A percentile compares a stretch with the other conserved stretches of the same genome.
Conservation (phyloP, 257 asterid genomes). For the Thymus mandschuricus region DNA sequence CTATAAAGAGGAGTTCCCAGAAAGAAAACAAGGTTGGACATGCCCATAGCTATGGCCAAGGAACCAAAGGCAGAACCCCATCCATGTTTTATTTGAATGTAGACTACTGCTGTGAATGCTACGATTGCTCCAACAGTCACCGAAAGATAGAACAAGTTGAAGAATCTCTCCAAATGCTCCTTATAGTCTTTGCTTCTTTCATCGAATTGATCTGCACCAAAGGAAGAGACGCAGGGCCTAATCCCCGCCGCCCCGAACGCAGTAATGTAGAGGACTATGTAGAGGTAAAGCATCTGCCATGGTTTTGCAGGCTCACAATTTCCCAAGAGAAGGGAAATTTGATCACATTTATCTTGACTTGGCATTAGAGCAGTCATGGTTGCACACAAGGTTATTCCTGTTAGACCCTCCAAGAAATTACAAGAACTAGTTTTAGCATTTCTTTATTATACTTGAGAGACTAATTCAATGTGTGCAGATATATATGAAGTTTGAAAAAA, state of each 20-base stretch:
- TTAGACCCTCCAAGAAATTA: slow-evolving; percentile 71
- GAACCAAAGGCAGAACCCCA: slow-evolving; percentile 98
- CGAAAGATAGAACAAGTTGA: slow-evolving; percentile 93
- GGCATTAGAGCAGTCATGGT: slow-evolving; percentile 65
- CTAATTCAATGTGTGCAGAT: background rate
- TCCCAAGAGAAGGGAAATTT: slow-evolving; percentile 81
- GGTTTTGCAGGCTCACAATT: slow-evolving; percentile 86
- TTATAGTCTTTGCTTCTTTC: slow-evolving; percentile 72
- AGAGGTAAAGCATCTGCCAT: slow-evolving; percentile 95
- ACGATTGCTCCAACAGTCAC: slow-evolving; percentile 93
- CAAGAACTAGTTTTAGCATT: slow-evolving; percentile 1
- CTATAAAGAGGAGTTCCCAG: slow-evolving; percentile 90
- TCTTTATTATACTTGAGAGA: background rate
- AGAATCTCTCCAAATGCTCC: slow-evolving; percentile 81
- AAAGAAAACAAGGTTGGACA: slow-evolving; percentile 85
- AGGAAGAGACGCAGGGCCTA: slow-evolving; percentile 98
- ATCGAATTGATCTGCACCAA: slow-evolving; percentile 98
- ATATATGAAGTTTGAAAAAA: background rate
- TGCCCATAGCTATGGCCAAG: slow-evolving; percentile 91
- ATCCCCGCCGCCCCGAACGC: slow-evolving; percentile 98
- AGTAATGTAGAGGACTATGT: slow-evolving; percentile 68
- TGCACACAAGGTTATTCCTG: slow-evolving; percentile 84
- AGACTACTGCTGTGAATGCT: slow-evolving; percentile 90
- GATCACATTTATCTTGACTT: slow-evolving; percentile 82
- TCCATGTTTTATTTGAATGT: slow-evolving; percentile 84